phyloP scores from a whole-genome alignment of 1,284 basidiomycete genomes.

The Ustilago xerochloae region DNA sequence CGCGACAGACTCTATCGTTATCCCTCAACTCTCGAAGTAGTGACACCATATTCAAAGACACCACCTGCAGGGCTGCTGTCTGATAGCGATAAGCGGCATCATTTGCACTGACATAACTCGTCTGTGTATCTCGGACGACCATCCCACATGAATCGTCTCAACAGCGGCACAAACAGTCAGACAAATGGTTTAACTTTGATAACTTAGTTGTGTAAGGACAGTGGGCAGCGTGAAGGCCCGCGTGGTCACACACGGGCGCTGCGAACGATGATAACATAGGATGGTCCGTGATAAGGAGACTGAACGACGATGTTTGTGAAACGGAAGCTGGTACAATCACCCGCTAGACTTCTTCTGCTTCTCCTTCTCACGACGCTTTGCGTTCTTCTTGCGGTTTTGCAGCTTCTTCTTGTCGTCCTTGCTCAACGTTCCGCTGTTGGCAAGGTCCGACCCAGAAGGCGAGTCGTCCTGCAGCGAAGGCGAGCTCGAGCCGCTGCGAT shows the following conservation, averaged over 20 bases:
- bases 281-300: slow-evolving; percentile 5
- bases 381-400: slow-evolving; percentile 48
- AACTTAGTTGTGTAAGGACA: background rate
- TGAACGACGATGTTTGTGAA: background rate
- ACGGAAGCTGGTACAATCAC: background rate
- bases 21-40: too few relatives aligned
- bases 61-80: too few relatives aligned
- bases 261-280: background rate
- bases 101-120: too few relatives aligned
- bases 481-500: slow-evolving; percentile 24
- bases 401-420: slow-evolving; percentile 44
- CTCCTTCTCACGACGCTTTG: slow-evolving; percentile 47
- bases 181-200: too few relatives aligned
- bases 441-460: slow-evolving; percentile 37
- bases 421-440: slow-evolving; percentile 32
- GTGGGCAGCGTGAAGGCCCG: background rate
- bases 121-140: too few relatives aligned
- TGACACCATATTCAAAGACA: too few relatives aligned
- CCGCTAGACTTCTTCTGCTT: slow-evolving; percentile 32
- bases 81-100: too few relatives aligned
- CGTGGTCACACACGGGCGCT: too few relatives aligned
- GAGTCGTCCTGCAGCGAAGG: slow-evolving; percentile 33
- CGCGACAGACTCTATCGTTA: too few relatives aligned
- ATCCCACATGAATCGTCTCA: too few relatives aligned
- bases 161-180: too few relatives aligned